Evolutionary conservation across 1,284 basidiomycete species (phyloP), one percentile per base, ranked within the genome.

Genomic region (Ceratobasidium sp.): DNA sequence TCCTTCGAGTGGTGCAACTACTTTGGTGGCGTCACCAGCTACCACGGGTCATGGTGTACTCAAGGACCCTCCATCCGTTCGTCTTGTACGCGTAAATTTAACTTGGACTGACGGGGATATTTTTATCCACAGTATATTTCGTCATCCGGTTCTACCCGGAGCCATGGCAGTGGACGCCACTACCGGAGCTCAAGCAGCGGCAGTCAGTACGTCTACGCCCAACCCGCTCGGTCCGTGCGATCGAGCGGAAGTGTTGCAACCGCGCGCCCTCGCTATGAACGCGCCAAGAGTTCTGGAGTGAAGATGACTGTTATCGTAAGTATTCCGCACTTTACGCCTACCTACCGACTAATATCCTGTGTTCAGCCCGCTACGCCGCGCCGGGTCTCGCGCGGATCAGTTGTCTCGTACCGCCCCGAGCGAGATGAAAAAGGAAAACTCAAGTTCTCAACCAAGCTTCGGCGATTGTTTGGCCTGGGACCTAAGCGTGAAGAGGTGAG

Each of bases 401-500:
- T 65, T 12, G 25, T 65, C 4, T 65, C 62, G 38, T 65, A 65
- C 35, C 49, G 40, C 25, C 35, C 62, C 25, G 62, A 65, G 32
- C 50, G 47, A 2, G 62, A 65, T 29, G 38, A 65, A 29, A 3
- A 54, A 4, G 62, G 62, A 2, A 65, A 54, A 25, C 10, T 53
- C 7, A 65, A 65, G 45, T 31, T 65, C 25, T 53, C 62, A 22
- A 65, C 62, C 32, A 52, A 54, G 50, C 42, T 65, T 1, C 32
- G 62, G 22, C 49, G 62, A 13, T 38, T 65, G 25, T 65, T 65
- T 43, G 62, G 62, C 17, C 35, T 65, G 15, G 62, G 62, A 5
- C 62, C 62, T 15, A 65, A 65, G 27, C 62, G 62, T 42, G 62
- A 65, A 65, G 62, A 65, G 62, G 62, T 54, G 55, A 35, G 27